Evolutionary conservation across 345 rosid species (phyloP).

Genomic region (Abelmoschus esculentus): DNA sequence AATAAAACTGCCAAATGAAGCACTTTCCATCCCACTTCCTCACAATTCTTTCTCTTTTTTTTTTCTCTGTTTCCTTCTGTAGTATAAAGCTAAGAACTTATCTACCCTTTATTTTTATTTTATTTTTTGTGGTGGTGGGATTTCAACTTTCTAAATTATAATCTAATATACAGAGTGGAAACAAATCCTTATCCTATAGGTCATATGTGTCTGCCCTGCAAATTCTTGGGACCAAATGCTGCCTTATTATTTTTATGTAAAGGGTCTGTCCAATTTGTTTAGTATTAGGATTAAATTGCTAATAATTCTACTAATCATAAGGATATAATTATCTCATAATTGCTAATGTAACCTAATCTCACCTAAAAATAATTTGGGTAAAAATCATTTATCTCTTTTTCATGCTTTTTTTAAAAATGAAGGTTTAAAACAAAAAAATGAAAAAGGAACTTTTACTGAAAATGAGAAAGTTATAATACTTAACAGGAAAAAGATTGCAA

Average conservation of each 20-base stretch:
- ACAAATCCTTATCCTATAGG: slow-evolving; percentile 5
- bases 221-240: neutral
- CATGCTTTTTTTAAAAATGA: no score
- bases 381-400: no score
- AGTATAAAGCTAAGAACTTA: neutral
- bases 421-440: no score
- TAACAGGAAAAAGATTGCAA: no score
- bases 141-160: neutral
- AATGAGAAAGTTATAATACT: no score
- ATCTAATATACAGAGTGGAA: neutral
- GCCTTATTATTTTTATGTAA: neutral
- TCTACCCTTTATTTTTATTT: neutral
- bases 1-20: neutral
- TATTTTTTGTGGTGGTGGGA: slow-evolving; percentile 1
- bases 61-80: neutral
- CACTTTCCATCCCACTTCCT: slow-evolving; percentile 2
- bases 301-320: neutral
- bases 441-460: no score
- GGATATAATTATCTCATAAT: neutral
- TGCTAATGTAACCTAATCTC: neutral
- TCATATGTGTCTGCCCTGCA: neutral
- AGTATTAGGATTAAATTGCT: neutral
- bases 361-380: neutral
- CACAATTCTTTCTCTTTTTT: no score
- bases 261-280: neutral